Evolutionary conservation across 2,329 filamentous ascomycete genomes (phyloP).

Genomic region (Calonectria pteridis): DNA sequence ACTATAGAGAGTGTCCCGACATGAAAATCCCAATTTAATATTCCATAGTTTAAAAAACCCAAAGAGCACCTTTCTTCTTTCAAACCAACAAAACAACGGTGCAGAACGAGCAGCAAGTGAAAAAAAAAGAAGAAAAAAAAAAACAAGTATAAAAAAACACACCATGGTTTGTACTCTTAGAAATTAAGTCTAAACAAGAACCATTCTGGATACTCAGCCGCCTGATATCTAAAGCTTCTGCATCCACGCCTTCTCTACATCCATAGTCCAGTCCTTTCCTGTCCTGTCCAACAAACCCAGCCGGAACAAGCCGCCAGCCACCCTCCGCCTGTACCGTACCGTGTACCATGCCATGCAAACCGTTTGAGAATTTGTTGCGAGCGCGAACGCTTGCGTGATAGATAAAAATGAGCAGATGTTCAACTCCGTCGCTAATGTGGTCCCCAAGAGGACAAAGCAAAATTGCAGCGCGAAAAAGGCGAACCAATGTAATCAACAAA

Average conservation of each 20-base stretch:
- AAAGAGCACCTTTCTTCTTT: background rate
- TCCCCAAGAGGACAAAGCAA: slow-evolving; percentile 23
- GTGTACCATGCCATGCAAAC: slow-evolving; percentile 20
- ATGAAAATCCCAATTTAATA: slow-evolving; percentile 8
- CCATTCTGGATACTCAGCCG: slow-evolving; percentile 21
- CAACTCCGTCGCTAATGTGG: slow-evolving; percentile 57
- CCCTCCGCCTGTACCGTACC: background rate
- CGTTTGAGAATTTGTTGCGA: slow-evolving; percentile 3
- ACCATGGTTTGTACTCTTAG: slow-evolving; percentile 12
- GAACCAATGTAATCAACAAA: slow-evolving; percentile 29
- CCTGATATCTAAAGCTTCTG: slow-evolving; percentile 2
- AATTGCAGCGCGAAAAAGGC: slow-evolving; percentile 18
- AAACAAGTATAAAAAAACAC: background rate
- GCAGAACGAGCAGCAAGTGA: background rate
- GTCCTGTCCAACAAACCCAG: background rate
- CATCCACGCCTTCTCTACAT: background rate
- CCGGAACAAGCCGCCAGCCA: background rate
- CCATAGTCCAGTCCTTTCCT: slow-evolving; percentile 2
- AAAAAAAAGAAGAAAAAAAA: background rate
- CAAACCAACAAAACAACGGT: background rate
- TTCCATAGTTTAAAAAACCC: background rate
- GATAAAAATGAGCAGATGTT: slow-evolving; percentile 17
- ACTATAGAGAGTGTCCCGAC: background rate
- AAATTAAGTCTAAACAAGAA: slow-evolving; percentile 25
- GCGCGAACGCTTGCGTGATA: slow-evolving; percentile 2